phyloP scores from a whole-genome alignment of 805 yeast species.

The Groenewaldozyma salmanticensis region DNA sequence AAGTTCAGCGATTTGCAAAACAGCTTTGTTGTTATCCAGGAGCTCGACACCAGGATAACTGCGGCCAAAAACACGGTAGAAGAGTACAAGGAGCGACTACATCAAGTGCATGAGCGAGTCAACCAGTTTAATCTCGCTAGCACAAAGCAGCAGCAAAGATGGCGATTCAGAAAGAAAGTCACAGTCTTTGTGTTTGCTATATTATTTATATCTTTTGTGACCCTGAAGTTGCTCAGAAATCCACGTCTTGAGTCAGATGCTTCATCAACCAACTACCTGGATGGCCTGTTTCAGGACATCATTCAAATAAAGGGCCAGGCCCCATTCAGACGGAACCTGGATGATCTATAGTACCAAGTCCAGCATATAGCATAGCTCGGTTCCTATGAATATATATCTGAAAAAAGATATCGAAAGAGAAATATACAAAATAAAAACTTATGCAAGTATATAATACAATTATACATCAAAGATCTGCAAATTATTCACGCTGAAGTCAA shows the following conservation, averaged over 20 bases:
- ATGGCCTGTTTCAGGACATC: too few relatives aligned
- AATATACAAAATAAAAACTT: background rate
- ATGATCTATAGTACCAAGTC: background rate
- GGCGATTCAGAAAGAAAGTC: slow-evolving; percentile 10
- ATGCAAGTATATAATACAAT: background rate
- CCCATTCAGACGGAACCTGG: background rate
- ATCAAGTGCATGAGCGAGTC: slow-evolving; percentile 16
- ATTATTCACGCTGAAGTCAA: slow-evolving; percentile 36
- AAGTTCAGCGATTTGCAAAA: slow-evolving; percentile 18
- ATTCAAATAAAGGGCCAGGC: too few relatives aligned
- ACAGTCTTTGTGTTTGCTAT: slow-evolving; percentile 5
- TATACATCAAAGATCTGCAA: slow-evolving; percentile 1
- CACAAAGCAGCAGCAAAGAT: slow-evolving; percentile 11
- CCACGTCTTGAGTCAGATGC: background rate
- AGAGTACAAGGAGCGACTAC: slow-evolving; percentile 19
- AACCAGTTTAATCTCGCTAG: slow-evolving; percentile 16
- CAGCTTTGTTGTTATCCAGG: slow-evolving; percentile 15
- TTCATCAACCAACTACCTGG: background rate
- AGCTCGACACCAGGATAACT: slow-evolving; percentile 18
- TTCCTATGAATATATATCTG: background rate
- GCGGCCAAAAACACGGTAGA: slow-evolving; percentile 17
- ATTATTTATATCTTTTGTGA: slow-evolving; percentile 10
- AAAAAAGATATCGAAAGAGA: slow-evolving; percentile 1
- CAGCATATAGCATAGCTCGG: background rate
- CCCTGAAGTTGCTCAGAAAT: slow-evolving; percentile 3